Evolutionary conservation across 768 basidiomycete genomes (phyloP), one percentile per base, ranked within the genome.

Genomic region (Hemileccinum impolitum): DNA sequence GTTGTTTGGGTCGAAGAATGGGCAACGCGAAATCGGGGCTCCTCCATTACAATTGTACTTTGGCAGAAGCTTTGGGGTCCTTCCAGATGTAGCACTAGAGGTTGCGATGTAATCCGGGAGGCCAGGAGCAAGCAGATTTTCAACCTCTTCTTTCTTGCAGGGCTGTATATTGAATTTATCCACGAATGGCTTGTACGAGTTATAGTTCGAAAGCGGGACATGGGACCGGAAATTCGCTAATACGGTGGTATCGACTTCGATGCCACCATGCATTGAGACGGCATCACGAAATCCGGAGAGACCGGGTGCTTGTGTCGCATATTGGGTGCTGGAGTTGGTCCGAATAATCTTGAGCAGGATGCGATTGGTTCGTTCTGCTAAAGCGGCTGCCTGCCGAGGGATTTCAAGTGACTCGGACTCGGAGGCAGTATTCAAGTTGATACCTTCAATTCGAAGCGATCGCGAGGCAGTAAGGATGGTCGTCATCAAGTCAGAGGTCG

Each of bases 81-180:
- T 9, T 39, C 38, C 40, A n/a, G 40, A 15, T 8, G 40, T 30
- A 11, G 13, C 25, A 17, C 40, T 18, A 30, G 40, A 17, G 11
- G 9, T 6, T 9, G 35, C 35, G 17, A 36, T 9, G 6, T 17
- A 36, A 36, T 36, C 17, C 6, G 35, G 17, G 11, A 36, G 37
- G 2, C 52, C 52, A 17, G 47, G 32, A 26, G 46, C 25, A 32
- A 52, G 35, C 14, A 52, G 36, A 35, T 52, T 38, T 38, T 43
- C 31, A 12, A 48, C 41, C 4, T 53, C 48, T 19, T 25, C 43
- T 21, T 53, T 36, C 25, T 37, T 53, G 51, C 51, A 52, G 18
- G 52, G 48, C n/a, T 31, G 17, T 6, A 38, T 43, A 14, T 45
- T n/a, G 12, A 53, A 35, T 26, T 28, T 48, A 28, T 39, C 39